Percentiles rank a stretch among this genome's conserved stretches.
Conservation (phyloP, 352 stramenopile species). For the Globisporangium rhizosaccharum region DNA sequence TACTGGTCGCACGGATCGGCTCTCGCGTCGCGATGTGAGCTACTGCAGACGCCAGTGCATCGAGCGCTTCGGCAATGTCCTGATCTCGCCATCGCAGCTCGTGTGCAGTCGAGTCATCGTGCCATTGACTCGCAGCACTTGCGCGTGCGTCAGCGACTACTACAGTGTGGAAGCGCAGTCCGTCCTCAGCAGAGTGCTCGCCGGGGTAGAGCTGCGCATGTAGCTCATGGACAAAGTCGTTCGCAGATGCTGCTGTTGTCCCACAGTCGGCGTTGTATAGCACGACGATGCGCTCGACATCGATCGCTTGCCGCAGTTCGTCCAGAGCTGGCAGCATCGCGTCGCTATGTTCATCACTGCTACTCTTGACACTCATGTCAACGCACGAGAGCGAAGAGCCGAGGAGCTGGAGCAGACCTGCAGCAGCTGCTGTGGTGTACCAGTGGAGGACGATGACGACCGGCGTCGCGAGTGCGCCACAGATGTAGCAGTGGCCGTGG, state of each 20-base stretch:
- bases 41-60: slow-evolving; percentile 13
- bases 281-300: slow-evolving; percentile 22
- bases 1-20: slow-evolving; percentile 1
- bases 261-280: slow-evolving; percentile 31
- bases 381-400: slow-evolving; percentile 23
- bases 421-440: neutral
- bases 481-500: slow-evolving; percentile 21
- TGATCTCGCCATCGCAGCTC: slow-evolving; percentile 13
- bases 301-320: slow-evolving; percentile 11
- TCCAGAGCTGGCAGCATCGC: neutral
- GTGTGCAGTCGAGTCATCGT: neutral
- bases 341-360: neutral
- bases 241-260: slow-evolving; percentile 20
- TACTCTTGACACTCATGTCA: slow-evolving; percentile 11
- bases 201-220: slow-evolving; percentile 24
- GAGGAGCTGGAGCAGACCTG: slow-evolving; percentile 13
- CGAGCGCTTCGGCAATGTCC: slow-evolving; percentile 21
- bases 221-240: slow-evolving; percentile 26
- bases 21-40: slow-evolving; percentile 15
- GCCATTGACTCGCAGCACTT: neutral
- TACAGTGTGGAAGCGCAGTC: slow-evolving; percentile 22
- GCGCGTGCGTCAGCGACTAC: slow-evolving; percentile 9
- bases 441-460: slow-evolving; percentile 19
- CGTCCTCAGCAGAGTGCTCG: slow-evolving; percentile 10
- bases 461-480: slow-evolving; percentile 9